Conservation (phyloP, 2,329 filamentous ascomycete genomes). For the Claviceps sorghi region DNA sequence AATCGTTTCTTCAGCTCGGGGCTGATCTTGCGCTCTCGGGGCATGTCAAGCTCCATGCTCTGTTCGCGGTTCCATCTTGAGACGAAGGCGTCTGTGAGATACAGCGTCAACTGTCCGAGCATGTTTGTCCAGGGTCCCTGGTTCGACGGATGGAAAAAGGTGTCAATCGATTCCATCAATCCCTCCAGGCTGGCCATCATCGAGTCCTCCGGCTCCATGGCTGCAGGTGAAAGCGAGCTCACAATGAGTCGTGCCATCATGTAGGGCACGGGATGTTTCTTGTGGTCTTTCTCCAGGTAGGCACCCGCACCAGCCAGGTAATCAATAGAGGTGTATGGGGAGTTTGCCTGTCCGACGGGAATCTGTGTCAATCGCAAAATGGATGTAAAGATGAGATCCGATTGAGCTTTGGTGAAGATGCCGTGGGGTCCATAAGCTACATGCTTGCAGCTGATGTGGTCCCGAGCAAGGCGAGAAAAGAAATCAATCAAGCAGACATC, state of each 20-base stretch:
- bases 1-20: conserved; percentile 75
- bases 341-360: conserved; percentile 88
- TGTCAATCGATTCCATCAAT: conserved; percentile 87
- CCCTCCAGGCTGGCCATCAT: conserved; percentile 77
- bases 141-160: conserved; percentile 97
- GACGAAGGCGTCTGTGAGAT: conserved; percentile 89
- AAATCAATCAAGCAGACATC: conserved; percentile 83
- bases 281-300: conserved; percentile 80
- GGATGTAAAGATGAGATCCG: conserved; percentile 82
- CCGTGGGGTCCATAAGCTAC: conserved; percentile 75
- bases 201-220: conserved; percentile 62
- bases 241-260: conserved; percentile 87
- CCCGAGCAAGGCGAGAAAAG: conserved; percentile 72
- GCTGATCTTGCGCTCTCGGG: conserved; percentile 63
- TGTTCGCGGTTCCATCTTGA: conserved; percentile 95
- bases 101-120: conserved; percentile 79
- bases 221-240: conserved; percentile 79
- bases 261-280: conserved; percentile 84
- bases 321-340: conserved; percentile 78
- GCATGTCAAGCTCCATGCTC: conserved; percentile 80
- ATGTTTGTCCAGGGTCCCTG: conserved; percentile 83
- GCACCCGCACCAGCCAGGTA: conserved; percentile 68
- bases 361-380: conserved; percentile 84
- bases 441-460: conserved; percentile 61
- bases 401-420: conserved; percentile 85